Conservation (phyloP, 2,329 filamentous ascomycete genomes). For the Dactylonectria macrodidyma region DNA sequence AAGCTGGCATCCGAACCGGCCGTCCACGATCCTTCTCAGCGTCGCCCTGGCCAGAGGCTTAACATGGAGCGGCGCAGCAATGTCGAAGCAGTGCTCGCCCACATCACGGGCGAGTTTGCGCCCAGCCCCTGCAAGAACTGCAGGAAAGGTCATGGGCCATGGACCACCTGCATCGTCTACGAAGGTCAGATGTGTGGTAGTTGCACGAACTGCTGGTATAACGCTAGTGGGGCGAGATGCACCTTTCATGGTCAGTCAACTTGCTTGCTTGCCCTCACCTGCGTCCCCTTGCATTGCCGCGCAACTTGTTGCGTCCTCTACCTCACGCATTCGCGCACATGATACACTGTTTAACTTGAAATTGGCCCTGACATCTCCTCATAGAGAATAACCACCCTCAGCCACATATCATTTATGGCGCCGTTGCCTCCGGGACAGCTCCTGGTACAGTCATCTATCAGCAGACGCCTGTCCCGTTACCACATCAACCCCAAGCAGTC, state of each 20-base stretch:
- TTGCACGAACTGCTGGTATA: conserved; percentile 76
- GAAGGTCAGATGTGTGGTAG: conserved; percentile 74
- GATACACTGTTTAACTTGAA: not conserved
- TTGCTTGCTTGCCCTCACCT: not conserved
- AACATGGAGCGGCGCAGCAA: conserved; percentile 73
- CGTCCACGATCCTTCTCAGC: conserved; percentile 65
- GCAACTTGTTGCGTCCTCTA: not conserved
- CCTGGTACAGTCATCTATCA: not conserved
- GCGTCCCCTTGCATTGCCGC: not conserved
- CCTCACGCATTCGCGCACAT: not conserved
- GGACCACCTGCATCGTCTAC: conserved; percentile 71
- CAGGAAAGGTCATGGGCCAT: conserved; percentile 72
- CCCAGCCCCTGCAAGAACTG: conserved; percentile 71
- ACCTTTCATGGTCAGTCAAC: conserved; percentile 70
- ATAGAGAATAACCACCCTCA: conserved; percentile 43
- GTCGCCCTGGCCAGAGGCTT: conserved; percentile 67
- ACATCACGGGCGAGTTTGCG: conserved; percentile 67
- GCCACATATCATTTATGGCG: conserved; percentile 29
- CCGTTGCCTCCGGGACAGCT: not conserved
- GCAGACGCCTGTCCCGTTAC: conserved; percentile 23
- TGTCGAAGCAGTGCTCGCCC: conserved; percentile 71
- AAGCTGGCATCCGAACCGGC: conserved; percentile 66
- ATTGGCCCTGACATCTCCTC: conserved; percentile 18
- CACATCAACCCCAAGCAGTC: conserved; percentile 3
- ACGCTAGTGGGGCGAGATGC: conserved; percentile 71